Evolutionary conservation across 140 eudicot genomes (phyloP), one percentile per base, ranked within the genome.

Genomic region (Cichorium intybus): DNA sequence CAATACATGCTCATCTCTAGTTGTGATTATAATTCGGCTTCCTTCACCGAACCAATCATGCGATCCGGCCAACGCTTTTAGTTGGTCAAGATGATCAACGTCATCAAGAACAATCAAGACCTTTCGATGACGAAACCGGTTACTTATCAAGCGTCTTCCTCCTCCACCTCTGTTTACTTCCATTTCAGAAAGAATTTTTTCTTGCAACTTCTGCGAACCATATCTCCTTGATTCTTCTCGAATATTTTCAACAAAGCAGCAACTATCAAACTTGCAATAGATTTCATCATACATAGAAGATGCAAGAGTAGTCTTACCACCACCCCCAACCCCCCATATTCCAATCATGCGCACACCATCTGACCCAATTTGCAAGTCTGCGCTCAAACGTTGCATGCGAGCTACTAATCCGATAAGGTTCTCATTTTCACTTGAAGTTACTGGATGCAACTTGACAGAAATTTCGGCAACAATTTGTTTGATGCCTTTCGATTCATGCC

Each of bases 281-380:
- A 61, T 37, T 41, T 72, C 29, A 1, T 75, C 61, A 54, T 60
- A 75, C 16, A 53, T 7, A 29, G 53, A 64, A 26, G 46, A 60
- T 20, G 75, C 80, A 0, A 68, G 69, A 26, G 61, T 75, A 26
- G 75, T 37, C 41, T 75, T 75, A 51, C 76, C 75, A 52, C 64
- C 56, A 5, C 80, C 80, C 74, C 60, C 41, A 17, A 53, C 52
- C 34, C 77, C 71, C 28, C 45, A 37, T 62, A 71, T 39, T 18
- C 64, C 70, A 71, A 61, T 63, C 70, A 51, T 52, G 3, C 11
- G 49, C 18, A 71, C 77, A 62, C 69, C 77, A 20, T 31, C 21
- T 15, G 48, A 62, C 0, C 37, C 71, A 6, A 21, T 43, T 26
- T 22, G 22, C 7, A 72, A 21, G 27, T 62, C 14, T 12, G 60